Base-by-base conservation (phyloP, 2,329 filamentous ascomycete genomes). In the Sarocladium oryzae region DNA sequence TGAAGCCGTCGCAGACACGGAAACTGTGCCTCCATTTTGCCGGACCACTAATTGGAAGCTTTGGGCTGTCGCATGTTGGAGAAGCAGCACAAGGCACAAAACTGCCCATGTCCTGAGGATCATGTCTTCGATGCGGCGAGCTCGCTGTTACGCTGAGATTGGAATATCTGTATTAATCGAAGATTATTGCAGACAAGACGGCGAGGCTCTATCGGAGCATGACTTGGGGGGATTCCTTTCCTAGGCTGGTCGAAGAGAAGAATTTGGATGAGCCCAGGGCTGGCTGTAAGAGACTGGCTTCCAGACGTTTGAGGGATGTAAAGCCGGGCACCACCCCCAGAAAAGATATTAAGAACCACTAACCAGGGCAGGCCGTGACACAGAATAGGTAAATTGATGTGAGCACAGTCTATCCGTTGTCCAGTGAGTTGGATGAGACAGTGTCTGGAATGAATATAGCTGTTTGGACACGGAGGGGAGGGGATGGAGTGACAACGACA, bases 1-100 rank as follows among this genome's bases (percentile, higher is more conserved):
- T 16, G 51, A 30, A 8, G n/a, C n/a, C n/a, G 50, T 43, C 15
- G 16, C 18, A 20, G 46, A 49, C 7, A 49, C 46, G 23, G 51
- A 41, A 13, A 50, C 33, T 7, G 55, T 41, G 16, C 41, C 49
- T 16, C 54, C 61, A 45, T 70, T 67, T 52, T 71, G 66, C 54
- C 70, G 66, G 54, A 57, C 59, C 18, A 63, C 51, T 33, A 66
- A 56, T 7, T 59, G 58, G 26, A 67, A 58, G 52, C 57, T 62
- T 37, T 67, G 64, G 10, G 68, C 69, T 20, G 60, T 57, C 18
- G 63, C 66, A 43, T 67, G 55, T 38, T 75, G 68, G 21, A 73
- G 57, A 37, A 62, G 40, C 7, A 54, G 48, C 10, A 36, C 37
- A 20, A 75, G 58, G 56, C 66, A 69, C 52, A 76, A 56, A 40